These are phyloP conservation scores for Aureobasidium lini DNA, from an alignment of 2,329 filamentous ascomycete species.

Conservation along the genomic window DNA sequence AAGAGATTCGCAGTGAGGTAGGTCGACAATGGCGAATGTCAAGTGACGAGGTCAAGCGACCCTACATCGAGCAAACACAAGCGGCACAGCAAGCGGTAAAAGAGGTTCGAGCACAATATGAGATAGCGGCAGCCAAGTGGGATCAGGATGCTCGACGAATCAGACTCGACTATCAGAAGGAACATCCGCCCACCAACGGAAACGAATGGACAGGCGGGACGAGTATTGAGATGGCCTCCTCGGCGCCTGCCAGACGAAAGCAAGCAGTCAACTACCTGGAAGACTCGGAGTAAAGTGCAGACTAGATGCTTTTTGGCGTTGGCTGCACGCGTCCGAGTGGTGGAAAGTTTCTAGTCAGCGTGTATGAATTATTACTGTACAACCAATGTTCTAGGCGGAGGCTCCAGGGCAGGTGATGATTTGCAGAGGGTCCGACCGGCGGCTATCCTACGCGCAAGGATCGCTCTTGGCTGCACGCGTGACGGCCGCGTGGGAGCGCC, in stretches of 20 bases:
- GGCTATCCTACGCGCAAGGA: conserved; percentile 8
- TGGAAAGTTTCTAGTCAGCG: conserved; percentile 7
- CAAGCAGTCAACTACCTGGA: conserved; percentile 8
- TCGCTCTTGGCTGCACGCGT: conserved; percentile 10
- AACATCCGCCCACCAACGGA: conserved; percentile 8
- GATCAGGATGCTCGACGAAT: conserved; percentile 54
- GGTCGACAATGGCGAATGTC: conserved; percentile 88
- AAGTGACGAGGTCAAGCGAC: conserved; percentile 59
- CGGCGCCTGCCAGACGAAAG: conserved; percentile 2
- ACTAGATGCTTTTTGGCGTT: not conserved
- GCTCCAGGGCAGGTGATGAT: not conserved
- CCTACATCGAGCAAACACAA: conserved; percentile 68
- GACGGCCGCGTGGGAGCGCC: not conserved
- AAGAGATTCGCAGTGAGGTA: conserved; percentile 75
- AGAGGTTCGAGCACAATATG: conserved; percentile 51
- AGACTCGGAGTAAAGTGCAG: not conserved
- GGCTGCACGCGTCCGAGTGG: not conserved
- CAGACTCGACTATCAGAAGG: conserved; percentile 27
- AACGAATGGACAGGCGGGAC: conserved; percentile 5
- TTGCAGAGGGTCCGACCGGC: not conserved
- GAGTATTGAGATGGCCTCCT: conserved; percentile 8
- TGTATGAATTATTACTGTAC: conserved; percentile 3
- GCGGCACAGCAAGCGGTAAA: conserved; percentile 61
- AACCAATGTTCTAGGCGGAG: not conserved
- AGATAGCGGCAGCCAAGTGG: conserved; percentile 60